phyloP scores from a whole-genome alignment of 768 basidiomycete species.

The Leccinellum albellum region DNA sequence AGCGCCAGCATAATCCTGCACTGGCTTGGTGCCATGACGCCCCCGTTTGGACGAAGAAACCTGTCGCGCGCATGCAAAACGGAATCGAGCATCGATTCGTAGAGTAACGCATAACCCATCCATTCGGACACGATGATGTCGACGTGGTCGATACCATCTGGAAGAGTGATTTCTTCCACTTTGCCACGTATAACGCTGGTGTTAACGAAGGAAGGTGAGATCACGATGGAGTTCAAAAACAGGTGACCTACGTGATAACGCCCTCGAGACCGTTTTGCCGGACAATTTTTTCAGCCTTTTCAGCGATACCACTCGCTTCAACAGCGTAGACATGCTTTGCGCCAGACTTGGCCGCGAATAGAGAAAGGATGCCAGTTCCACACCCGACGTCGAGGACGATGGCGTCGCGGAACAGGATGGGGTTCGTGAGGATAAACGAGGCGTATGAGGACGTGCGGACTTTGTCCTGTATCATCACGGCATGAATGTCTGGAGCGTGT shows the following conservation, averaged over 20 bases:
- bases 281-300: constrained; percentile 74
- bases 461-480: constrained; percentile 94
- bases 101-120: constrained; percentile 92
- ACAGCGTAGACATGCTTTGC: constrained; percentile 89
- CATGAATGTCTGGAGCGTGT: constrained; percentile 72
- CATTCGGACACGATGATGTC: constrained; percentile 97
- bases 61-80: constrained; percentile 86
- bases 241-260: constrained; percentile 55
- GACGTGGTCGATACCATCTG: constrained; percentile 68
- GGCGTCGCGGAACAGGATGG: constrained; percentile 75
- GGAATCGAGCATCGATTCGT: constrained; percentile 97
- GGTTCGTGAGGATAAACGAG: constrained; percentile 82
- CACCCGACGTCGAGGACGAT: constrained; percentile 94
- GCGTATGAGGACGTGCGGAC: constrained; percentile 93
- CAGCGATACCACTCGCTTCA: constrained; percentile 82
- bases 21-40: constrained; percentile 90
- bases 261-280: constrained; percentile 68
- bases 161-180: constrained; percentile 81
- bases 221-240: neutral
- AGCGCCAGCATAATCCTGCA: constrained; percentile 81
- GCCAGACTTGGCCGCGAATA: constrained; percentile 86
- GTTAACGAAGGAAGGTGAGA: constrained; percentile 6
- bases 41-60: constrained; percentile 65
- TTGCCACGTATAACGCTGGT: constrained; percentile 80
- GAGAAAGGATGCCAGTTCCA: constrained; percentile 88